Evolutionary conservation across 148 eudicot genomes (phyloP).

Genomic region (Simmondsia chinensis): DNA sequence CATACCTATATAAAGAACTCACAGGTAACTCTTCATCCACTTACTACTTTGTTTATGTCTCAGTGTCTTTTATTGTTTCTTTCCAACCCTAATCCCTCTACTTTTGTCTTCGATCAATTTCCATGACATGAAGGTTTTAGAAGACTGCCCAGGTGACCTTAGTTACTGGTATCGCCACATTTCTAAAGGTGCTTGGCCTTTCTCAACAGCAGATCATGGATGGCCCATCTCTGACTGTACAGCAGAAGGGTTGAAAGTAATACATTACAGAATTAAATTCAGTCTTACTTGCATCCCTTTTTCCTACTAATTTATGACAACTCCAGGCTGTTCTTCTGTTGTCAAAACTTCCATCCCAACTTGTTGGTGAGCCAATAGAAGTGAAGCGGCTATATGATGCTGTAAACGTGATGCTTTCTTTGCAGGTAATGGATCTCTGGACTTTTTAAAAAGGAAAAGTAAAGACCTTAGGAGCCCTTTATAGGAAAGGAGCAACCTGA

Average conservation of each 20-base stretch:
- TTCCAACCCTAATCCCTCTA: too few species aligned
- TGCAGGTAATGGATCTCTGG: conserved; percentile 68
- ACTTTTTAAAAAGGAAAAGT: too few species aligned
- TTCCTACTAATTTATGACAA: conserved; percentile 12
- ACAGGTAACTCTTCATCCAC: conserved; percentile 35
- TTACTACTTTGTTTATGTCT: not conserved
- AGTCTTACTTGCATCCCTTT: not conserved
- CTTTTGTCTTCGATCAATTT: conserved; percentile 5
- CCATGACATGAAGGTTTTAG: conserved; percentile 48
- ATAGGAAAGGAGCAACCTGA: too few species aligned
- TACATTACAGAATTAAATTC: not conserved
- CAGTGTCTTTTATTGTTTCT: too few species aligned
- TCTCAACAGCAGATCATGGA: conserved; percentile 94
- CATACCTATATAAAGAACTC: conserved; percentile 63
- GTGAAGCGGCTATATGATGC: conserved; percentile 56
- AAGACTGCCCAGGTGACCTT: conserved; percentile 83
- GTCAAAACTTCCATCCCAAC: conserved; percentile 59
- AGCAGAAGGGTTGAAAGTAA: conserved; percentile 93
- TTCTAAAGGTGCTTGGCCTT: conserved; percentile 99
- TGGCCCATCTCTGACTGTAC: conserved; percentile 99
- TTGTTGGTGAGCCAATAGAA: conserved; percentile 78
- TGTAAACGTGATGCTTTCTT: conserved; percentile 75
- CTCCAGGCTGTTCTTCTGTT: conserved; percentile 66
- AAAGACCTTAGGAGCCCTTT: too few species aligned
- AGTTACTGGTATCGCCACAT: conserved; percentile 85